Percentiles rank a stretch among this genome's conserved stretches.
phyloP scores from a whole-genome alignment of 2,329 filamentous ascomycete genomes.

The Daldinia sp. region DNA sequence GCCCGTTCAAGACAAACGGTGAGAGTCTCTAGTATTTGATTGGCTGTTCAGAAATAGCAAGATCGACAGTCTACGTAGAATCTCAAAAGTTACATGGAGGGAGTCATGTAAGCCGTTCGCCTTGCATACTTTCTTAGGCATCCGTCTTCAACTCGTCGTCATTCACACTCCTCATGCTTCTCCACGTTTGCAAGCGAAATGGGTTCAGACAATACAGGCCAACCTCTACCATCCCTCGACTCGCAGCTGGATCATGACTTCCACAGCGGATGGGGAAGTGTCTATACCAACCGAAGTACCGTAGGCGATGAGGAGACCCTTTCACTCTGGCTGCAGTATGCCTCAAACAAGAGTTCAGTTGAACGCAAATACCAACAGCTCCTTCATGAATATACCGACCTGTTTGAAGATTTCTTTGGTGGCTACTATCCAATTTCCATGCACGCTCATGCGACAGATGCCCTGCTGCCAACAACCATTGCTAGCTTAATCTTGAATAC shows the following conservation, averaged over 20 bases:
- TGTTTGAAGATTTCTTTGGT: constrained; percentile 42
- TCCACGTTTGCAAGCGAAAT: not conserved
- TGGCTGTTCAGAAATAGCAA: not conserved
- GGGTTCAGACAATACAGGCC: not conserved
- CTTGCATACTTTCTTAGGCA: not conserved
- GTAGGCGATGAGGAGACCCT: constrained; percentile 36
- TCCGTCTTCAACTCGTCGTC: not conserved
- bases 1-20: not conserved
- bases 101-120: not conserved
- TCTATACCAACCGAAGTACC: constrained; percentile 43
- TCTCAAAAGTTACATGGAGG: not conserved
- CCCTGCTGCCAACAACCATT: constrained; percentile 16
- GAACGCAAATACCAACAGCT: constrained; percentile 43
- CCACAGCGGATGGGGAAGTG: constrained; percentile 45
- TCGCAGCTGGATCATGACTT: constrained; percentile 52
- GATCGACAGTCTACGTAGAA: not conserved
- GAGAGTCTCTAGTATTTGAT: not conserved
- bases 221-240: constrained; percentile 56
- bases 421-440: constrained; percentile 45
- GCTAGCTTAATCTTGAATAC: too few species aligned
- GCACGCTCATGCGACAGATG: constrained; percentile 27
- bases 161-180: not conserved
- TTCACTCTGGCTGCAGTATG: constrained; percentile 37
- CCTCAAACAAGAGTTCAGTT: constrained; percentile 8
- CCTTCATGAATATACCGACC: constrained; percentile 39